phyloP scores from a whole-genome alignment of 768 basidiomycete genomes.

The button mushroom (Agaricus bisporus) region DNA sequence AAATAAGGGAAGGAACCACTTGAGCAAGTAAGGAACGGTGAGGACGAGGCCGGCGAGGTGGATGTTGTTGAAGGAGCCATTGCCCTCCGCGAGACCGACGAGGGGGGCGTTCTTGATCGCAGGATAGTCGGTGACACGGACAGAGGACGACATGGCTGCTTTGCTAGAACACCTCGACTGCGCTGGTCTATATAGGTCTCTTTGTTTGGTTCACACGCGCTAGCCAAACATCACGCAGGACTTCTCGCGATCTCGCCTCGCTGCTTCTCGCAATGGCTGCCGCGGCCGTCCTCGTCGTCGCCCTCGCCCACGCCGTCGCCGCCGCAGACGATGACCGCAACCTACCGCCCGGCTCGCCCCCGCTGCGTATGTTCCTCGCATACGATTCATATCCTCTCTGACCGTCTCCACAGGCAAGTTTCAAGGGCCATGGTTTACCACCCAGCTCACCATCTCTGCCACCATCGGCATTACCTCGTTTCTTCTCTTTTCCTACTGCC shows the following conservation, averaged over 20 bases:
- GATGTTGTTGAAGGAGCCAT: conserved; percentile 74
- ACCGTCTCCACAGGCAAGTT: conserved; percentile 50
- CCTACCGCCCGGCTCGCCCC: conserved; percentile 59
- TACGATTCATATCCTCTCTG: neutral
- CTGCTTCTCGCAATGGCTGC: neutral
- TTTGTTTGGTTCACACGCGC: neutral
- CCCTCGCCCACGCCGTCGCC: neutral
- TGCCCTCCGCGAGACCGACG: conserved; percentile 79
- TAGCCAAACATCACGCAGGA: conserved; percentile 2
- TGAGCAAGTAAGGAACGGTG: conserved; percentile 78
- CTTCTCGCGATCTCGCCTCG: neutral
- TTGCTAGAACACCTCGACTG: conserved; percentile 5
- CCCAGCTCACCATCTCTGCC: conserved; percentile 76
- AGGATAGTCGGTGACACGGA: conserved; percentile 59
- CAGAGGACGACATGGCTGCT: conserved; percentile 29
- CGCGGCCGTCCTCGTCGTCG: neutral
- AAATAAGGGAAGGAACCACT: conserved; percentile 76
- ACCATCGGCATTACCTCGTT: conserved; percentile 77
- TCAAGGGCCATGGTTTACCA: conserved; percentile 94
- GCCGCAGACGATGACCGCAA: conserved; percentile 25
- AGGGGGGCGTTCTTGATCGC: conserved; percentile 85
- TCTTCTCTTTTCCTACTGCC: conserved; percentile 81
- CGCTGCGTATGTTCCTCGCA: conserved; percentile 41
- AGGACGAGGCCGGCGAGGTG: conserved; percentile 76
- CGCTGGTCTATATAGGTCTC: neutral